Conservation (phyloP, 139 green algal genomes). For the Chlamydomonas incerta region DNA sequence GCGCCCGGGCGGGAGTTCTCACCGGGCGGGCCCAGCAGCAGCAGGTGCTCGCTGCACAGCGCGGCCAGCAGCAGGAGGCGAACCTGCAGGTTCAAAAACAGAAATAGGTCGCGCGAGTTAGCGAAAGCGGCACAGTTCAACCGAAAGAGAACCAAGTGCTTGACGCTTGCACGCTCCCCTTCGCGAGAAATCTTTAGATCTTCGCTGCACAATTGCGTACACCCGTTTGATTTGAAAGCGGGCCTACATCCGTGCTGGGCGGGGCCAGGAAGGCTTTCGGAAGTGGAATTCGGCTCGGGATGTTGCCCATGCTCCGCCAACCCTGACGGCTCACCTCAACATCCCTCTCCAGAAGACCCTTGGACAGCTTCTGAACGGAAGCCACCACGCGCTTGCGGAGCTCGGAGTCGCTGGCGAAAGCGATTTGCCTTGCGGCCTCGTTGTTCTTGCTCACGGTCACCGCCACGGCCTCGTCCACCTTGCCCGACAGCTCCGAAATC, state of each 20-base stretch:
- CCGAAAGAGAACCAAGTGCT: no score
- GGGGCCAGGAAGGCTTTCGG: no score
- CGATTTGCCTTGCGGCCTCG: conserved; percentile 14
- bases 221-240: no score
- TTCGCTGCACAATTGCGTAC: neutral
- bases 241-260: no score
- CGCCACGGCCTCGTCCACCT: conserved; percentile 53
- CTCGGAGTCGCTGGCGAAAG: conserved; percentile 36
- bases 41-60: conserved; percentile 90
- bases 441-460: conserved; percentile 6
- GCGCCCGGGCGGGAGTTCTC: no score
- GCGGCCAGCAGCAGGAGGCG: conserved; percentile 90
- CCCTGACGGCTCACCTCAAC: conserved; percentile 70
- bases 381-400: conserved; percentile 66
- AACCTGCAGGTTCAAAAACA: conserved; percentile 65
- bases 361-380: conserved; percentile 66
- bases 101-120: neutral
- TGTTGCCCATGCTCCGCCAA: neutral
- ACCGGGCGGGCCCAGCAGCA: conserved; percentile 83
- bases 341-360: conserved; percentile 87
- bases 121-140: no score
- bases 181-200: neutral
- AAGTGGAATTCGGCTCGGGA: neutral
- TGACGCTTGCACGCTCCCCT: neutral
- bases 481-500: conserved; percentile 69